Conservation (phyloP, 1,284 basidiomycete genomes). For the Phylloporus gajari region DNA sequence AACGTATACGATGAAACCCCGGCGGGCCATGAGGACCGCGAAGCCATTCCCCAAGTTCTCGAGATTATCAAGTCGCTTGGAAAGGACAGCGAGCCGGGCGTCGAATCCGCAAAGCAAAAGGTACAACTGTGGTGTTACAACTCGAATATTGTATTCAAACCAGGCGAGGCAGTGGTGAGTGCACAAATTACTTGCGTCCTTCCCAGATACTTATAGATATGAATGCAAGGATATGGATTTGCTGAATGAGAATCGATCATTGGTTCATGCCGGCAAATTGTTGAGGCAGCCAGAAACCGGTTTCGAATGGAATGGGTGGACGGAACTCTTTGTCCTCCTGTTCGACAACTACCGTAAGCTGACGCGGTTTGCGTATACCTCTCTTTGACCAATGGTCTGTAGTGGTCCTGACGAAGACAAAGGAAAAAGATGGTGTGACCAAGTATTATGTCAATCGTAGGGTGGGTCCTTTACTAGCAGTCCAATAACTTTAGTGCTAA, state of each 20-base stretch:
- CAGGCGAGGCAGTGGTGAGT: slow-evolving; percentile 80
- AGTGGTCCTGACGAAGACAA: slow-evolving; percentile 91
- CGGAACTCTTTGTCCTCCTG: slow-evolving; percentile 85
- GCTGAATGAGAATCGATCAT: slow-evolving; percentile 80
- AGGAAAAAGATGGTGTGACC: slow-evolving; percentile 75
- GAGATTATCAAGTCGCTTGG: slow-evolving; percentile 87
- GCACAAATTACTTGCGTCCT: neutral
- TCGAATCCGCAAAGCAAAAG: slow-evolving; percentile 84
- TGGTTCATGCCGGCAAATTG: slow-evolving; percentile 85
- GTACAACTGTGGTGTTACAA: slow-evolving; percentile 89
- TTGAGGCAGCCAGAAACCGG: slow-evolving; percentile 88
- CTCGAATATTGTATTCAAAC: slow-evolving; percentile 81
- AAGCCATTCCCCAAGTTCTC: slow-evolving; percentile 83
- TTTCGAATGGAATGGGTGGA: slow-evolving; percentile 84
- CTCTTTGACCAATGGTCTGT: slow-evolving; percentile 23
- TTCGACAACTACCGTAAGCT: slow-evolving; percentile 92
- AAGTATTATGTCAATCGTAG: slow-evolving; percentile 85
- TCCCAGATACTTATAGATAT: slow-evolving; percentile 12
- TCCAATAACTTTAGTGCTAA: slow-evolving; percentile 7
- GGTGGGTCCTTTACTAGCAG: slow-evolving; percentile 56
- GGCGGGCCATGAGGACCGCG: slow-evolving; percentile 79
- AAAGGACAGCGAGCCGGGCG: slow-evolving; percentile 87
- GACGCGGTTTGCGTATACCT: neutral
- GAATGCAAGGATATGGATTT: slow-evolving; percentile 83
- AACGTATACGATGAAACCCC: slow-evolving; percentile 81